These are phyloP conservation scores for Physaria fendleri DNA, from an alignment of 345 rosid genomes.

Conservation along the genomic window DNA sequence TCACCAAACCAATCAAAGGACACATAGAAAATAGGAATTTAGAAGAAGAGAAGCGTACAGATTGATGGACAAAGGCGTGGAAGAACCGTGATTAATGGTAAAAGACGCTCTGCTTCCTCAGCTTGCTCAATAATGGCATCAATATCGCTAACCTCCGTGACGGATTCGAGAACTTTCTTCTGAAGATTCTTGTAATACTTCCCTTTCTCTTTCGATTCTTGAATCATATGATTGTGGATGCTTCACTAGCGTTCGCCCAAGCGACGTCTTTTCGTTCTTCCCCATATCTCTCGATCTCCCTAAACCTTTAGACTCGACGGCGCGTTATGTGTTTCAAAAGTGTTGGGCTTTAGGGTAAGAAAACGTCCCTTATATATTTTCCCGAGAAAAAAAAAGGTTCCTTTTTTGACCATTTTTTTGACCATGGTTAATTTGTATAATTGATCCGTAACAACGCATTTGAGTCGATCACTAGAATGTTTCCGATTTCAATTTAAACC, in stretches of 20 bases:
- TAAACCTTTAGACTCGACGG: neutral
- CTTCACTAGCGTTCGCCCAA: conserved; percentile 80
- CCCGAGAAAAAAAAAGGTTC: too few relatives aligned
- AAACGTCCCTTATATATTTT: too few relatives aligned
- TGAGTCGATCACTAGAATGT: too few relatives aligned
- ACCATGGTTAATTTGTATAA: too few relatives aligned
- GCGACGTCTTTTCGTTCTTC: conserved; percentile 70
- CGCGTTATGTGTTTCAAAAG: neutral
- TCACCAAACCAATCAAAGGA: neutral
- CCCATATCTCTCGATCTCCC: conserved; percentile 39
- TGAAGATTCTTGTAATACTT: conserved; percentile 49
- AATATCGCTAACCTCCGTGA: conserved; percentile 73
- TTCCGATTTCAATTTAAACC: conserved; percentile 30
- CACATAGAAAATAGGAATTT: neutral
- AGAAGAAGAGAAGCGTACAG: conserved; percentile 35
- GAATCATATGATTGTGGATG: conserved; percentile 91
- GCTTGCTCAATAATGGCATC: conserved; percentile 77
- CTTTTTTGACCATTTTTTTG: too few relatives aligned
- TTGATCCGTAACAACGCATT: too few relatives aligned
- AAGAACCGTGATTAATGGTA: conserved; percentile 34
- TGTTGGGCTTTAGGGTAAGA: conserved; percentile 10
- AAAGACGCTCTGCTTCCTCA: conserved; percentile 57
- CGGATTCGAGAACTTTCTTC: conserved; percentile 81
- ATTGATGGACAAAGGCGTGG: conserved; percentile 47
- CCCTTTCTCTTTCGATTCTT: conserved; percentile 81